These are phyloP conservation scores for Trichoderma simmonsii DNA, from an alignment of 2,329 filamentous ascomycete genomes.

Conservation along the genomic window DNA sequence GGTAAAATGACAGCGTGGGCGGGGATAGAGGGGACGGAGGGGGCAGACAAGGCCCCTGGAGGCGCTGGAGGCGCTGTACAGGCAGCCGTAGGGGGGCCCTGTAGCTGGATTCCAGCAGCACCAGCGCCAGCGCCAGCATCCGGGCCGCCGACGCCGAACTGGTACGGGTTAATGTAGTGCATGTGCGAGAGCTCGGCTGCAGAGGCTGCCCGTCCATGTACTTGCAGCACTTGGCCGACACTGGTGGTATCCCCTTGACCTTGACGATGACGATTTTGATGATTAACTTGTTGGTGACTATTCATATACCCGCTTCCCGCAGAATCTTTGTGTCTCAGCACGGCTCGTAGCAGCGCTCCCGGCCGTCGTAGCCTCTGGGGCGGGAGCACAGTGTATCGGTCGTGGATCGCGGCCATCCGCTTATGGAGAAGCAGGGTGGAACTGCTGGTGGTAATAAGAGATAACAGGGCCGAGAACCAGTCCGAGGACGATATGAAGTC, in stretches of 20 bases:
- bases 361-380: constrained; percentile 15
- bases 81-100: constrained; percentile 10
- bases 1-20: constrained; percentile 4
- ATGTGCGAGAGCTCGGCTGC: background rate
- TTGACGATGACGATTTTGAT: background rate
- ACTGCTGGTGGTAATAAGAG: background rate
- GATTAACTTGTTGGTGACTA: background rate
- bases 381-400: constrained; percentile 20
- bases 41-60: background rate
- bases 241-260: background rate
- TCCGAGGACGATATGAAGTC: background rate
- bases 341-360: constrained; percentile 19
- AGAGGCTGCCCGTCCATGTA: background rate
- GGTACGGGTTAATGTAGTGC: background rate
- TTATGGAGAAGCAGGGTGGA: background rate
- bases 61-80: background rate
- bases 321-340: constrained; percentile 19
- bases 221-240: background rate
- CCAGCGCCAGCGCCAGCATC: background rate
- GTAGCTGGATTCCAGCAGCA: background rate
- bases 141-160: constrained; percentile 1
- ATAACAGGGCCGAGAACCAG: background rate
- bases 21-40: constrained; percentile 1
- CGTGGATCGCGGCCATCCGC: constrained; percentile 19
- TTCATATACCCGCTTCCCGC: background rate